phyloP scores from a whole-genome alignment of 495 filamentous ascomycete genomes.

The Hypoxylon intermedium region DNA sequence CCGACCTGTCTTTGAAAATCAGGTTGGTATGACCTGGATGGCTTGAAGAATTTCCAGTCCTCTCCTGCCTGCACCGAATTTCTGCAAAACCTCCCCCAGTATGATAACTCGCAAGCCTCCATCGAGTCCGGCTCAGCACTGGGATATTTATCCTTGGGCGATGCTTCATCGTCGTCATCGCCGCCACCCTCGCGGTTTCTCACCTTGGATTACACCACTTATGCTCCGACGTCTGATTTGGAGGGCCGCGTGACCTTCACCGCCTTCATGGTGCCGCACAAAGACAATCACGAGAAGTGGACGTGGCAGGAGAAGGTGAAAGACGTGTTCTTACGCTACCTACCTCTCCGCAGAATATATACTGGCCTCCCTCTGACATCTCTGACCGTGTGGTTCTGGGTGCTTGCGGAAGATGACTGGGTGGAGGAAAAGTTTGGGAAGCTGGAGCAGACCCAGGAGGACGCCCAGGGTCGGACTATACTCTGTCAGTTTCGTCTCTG shows the following conservation, averaged over 20 bases:
- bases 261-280: conserved; percentile 17
- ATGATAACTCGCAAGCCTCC: conserved; percentile 16
- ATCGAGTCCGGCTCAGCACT: conserved; percentile 11
- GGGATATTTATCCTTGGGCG: not conserved
- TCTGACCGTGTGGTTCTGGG: conserved; percentile 9
- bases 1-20: conserved; percentile 3
- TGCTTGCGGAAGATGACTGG: conserved; percentile 8
- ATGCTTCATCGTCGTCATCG: conserved; percentile 14
- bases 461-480: conserved; percentile 11
- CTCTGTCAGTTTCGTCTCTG: conserved; percentile 34
- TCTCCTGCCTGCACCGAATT: conserved; percentile 37
- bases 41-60: conserved; percentile 32
- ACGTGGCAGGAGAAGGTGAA: conserved; percentile 6
- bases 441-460: conserved; percentile 4
- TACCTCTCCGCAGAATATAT: not conserved
- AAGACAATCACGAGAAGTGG: not conserved
- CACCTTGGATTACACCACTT: conserved; percentile 7
- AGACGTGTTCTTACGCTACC: not conserved
- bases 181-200: conserved; percentile 21
- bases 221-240: not conserved
- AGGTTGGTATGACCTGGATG: conserved; percentile 20
- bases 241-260: conserved; percentile 29
- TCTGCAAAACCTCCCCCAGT: conserved; percentile 31
- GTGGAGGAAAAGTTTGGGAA: conserved; percentile 6
- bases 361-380: not conserved